Evolutionary conservation across 2,329 filamentous ascomycete genomes (phyloP), one percentile per base, ranked within the genome.

Genomic region (Fusarium chaquense): DNA sequence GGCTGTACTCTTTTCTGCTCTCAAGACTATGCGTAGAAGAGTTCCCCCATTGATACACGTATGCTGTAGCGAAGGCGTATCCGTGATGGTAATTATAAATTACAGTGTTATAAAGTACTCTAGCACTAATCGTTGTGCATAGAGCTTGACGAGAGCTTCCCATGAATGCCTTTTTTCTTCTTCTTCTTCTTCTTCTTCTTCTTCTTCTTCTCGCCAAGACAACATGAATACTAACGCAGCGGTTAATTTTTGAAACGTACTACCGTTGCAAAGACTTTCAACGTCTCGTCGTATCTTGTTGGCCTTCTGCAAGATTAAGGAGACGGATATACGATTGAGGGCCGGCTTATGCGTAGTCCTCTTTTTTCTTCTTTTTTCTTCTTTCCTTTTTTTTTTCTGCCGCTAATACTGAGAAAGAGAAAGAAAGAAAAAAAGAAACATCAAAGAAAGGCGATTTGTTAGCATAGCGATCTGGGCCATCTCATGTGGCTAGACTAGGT

Each of bases 281-380:
- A 35, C 24, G 49, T 52, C 49, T 41, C 35, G 35, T 52, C 18
- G 28, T 22, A 40, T 46, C 26, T 20, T 46, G 24, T 30, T 30
- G 28, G 22, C 28, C 16, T 43, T 12, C 61, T 70, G 68, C 68
- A 71, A 43, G 67, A 62, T 69, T 58, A 65, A 69, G 68, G 68
- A 58, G 68, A 57, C 35, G 24, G 33, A 24, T 18, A 63, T 36
- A 16, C 58, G 15, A 22, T 47, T 41, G 30, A 22, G 20, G 18
- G 35, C 15, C 30, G 24, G 13, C 38, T 62, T 59, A 20, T 41
- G 26, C 32, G 38, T 24, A 28, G 33, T 50, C 49, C 12, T 28
- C 26, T 28, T 20, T 38, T 56, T 5, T 11, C 7, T 13, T 18
- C 2, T 22, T 24, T 12, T 43, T 28, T 10, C n/a, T 7, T 20